Evolutionary conservation across 1,139 yeast species (phyloP), one percentile per base, ranked within the genome.

Genomic region (Hyphopichia wangnamkhiaoensis): DNA sequence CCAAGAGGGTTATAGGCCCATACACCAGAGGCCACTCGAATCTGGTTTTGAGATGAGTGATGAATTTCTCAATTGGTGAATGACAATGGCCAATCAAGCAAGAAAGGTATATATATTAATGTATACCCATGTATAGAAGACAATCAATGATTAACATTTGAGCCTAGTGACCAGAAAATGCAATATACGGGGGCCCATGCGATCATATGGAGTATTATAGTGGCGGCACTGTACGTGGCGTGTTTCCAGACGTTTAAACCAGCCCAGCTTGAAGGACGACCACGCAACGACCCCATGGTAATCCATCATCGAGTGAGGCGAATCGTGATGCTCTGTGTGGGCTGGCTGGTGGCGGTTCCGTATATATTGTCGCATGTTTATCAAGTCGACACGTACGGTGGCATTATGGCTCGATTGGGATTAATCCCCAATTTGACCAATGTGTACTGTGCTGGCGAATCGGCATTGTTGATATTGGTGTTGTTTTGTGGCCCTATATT

Each of bases 401-500:
- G n/a, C 19, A 10, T 31, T 31, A 8, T 13, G 12, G 9, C 15
- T 17, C 17, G 15, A 3, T 2, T 12, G 12, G 26, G 25, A 9
- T 21, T 20, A 15, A 13, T 21, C 12, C 34, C 26, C 8, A 16
- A 21, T 5, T 34, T 12, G 16, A 30, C 21, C 17, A 19, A 30
- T 17, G 12, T 15, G 5, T n/a, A 4, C 5, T 9, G 15, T 5
- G 15, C 15, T 12, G 29, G 15, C 4, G 16, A 13, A 13, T 26
- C 29, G 6, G 16, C 8, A 26, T 3, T 12, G 10, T 30, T 79
- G 26, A 69, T 79, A 12, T 42, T 56, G 5, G 53, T 69, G 1
- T 63, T 85, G 1, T 84, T 80, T 49, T 48, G 68, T 16, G 94
- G 91, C 0, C 87, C 90, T 0, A 52, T 86, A 2, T 47, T 68